phyloP scores from a whole-genome alignment of 768 basidiomycete species.

The Lanmaoa rubissima region DNA sequence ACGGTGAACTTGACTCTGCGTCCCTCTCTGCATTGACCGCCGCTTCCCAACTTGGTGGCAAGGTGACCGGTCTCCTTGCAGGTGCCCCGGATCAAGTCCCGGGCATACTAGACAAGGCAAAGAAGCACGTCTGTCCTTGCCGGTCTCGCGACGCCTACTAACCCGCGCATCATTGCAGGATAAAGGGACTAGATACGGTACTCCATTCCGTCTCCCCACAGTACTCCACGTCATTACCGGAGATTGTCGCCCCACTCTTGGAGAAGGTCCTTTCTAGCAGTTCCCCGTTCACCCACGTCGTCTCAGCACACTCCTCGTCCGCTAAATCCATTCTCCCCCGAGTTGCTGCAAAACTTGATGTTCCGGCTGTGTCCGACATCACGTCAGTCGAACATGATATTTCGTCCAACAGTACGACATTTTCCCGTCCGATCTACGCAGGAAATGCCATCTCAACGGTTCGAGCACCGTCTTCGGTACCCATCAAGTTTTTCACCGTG shows the following conservation, averaged over 20 bases:
- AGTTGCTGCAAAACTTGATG: conserved; percentile 84
- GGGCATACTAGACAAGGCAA: conserved; percentile 66
- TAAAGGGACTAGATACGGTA: conserved; percentile 64
- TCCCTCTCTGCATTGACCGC: conserved; percentile 92
- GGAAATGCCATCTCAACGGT: conserved; percentile 97
- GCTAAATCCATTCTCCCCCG: conserved; percentile 94
- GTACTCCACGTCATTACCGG: conserved; percentile 70
- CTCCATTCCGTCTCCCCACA: conserved; percentile 69
- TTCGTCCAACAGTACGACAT: conserved; percentile 73
- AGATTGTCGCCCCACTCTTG: conserved; percentile 79
- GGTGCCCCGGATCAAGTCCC: conserved; percentile 69
- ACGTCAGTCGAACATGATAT: conserved; percentile 74
- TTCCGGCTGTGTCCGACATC: conserved; percentile 89
- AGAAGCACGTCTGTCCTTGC: conserved; percentile 55
- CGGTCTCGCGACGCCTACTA: conserved; percentile 3
- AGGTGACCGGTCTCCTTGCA: conserved; percentile 76
- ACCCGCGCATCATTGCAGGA: conserved; percentile 37
- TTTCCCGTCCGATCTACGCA: conserved; percentile 94
- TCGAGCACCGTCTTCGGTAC: conserved; percentile 69
- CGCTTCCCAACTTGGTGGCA: conserved; percentile 79
- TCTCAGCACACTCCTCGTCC: conserved; percentile 87
- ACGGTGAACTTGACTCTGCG: conserved; percentile 77
- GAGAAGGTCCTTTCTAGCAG: conserved; percentile 66
- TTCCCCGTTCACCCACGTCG: conserved; percentile 81
- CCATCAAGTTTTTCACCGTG: conserved; percentile 93